Evolutionary conservation across 805 yeast species (phyloP).

Genomic region (Lachancea thermotolerans): DNA sequence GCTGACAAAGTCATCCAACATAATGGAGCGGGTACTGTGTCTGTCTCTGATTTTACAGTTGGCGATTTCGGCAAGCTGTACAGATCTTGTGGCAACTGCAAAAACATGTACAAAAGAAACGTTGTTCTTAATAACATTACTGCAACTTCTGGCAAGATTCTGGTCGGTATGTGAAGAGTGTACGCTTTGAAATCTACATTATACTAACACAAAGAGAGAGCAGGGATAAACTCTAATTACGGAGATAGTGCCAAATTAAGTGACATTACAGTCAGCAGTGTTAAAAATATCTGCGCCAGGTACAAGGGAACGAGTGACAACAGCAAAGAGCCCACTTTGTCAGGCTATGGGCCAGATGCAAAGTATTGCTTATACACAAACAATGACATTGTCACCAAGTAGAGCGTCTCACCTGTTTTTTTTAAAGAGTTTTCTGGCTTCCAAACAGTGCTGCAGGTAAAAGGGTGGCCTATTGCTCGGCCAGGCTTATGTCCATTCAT

Average conservation of each 20-base stretch:
- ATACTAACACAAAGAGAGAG: not conserved
- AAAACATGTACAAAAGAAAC: not conserved
- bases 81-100: constrained; percentile 1
- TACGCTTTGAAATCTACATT: not conserved
- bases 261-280: not conserved
- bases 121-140: not conserved
- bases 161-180: not conserved
- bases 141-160: not conserved
- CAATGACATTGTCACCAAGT: not conserved
- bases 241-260: not conserved
- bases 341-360: not conserved
- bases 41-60: not conserved
- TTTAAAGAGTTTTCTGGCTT: too few species aligned
- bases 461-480: too few species aligned
- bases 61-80: not conserved
- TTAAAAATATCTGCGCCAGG: not conserved
- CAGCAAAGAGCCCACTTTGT: not conserved
- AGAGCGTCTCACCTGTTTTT: too few species aligned
- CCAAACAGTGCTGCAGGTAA: too few species aligned
- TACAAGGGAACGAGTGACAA: constrained; percentile 1
- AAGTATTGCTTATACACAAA: not conserved
- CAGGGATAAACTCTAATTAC: not conserved
- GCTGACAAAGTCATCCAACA: not conserved
- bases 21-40: constrained; percentile 1
- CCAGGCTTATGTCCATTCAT: too few species aligned